Conservation (phyloP, 169 alveolate genomes). For the Plasmodium blacklocki region DNA sequence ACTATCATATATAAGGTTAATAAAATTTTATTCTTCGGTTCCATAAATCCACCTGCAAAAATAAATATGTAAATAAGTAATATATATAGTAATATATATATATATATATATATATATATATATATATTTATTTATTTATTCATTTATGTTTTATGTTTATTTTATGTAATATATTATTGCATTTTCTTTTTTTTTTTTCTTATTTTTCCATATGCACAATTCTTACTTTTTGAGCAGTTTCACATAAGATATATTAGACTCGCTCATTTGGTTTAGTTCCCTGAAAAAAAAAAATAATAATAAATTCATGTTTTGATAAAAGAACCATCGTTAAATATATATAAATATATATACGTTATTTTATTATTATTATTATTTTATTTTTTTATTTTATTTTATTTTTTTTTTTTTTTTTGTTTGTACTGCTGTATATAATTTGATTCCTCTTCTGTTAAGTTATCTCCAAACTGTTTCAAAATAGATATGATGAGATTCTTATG, state of each 20-base stretch:
- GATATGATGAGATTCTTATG: slow-evolving; percentile 54
- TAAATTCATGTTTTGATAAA: background rate
- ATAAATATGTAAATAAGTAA: too few relatives aligned
- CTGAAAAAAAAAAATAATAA: slow-evolving; percentile 18
- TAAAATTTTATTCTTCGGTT: too few relatives aligned
- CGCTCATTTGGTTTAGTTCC: slow-evolving; percentile 39
- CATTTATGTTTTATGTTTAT: too few relatives aligned
- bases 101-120: too few relatives aligned
- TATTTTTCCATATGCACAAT: too few relatives aligned
- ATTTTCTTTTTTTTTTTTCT: slow-evolving; percentile 1
- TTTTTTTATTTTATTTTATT: background rate
- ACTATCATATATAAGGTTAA: too few relatives aligned
- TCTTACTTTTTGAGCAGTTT: slow-evolving; percentile 26
- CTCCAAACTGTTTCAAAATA: slow-evolving; percentile 61
- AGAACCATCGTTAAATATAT: background rate
- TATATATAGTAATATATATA: too few relatives aligned
- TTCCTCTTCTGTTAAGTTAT: slow-evolving; percentile 47
- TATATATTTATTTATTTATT: too few relatives aligned
- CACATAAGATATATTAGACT: slow-evolving; percentile 35
- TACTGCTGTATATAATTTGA: slow-evolving; percentile 29
- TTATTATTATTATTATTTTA: background rate
- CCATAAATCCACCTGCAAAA: too few relatives aligned
- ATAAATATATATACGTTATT: background rate
- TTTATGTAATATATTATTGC: background rate
- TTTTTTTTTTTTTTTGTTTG: background rate